These are phyloP conservation scores for Xylariomycetidae sp. DNA, from an alignment of 2,329 filamentous ascomycete genomes.

Conservation along the genomic window DNA sequence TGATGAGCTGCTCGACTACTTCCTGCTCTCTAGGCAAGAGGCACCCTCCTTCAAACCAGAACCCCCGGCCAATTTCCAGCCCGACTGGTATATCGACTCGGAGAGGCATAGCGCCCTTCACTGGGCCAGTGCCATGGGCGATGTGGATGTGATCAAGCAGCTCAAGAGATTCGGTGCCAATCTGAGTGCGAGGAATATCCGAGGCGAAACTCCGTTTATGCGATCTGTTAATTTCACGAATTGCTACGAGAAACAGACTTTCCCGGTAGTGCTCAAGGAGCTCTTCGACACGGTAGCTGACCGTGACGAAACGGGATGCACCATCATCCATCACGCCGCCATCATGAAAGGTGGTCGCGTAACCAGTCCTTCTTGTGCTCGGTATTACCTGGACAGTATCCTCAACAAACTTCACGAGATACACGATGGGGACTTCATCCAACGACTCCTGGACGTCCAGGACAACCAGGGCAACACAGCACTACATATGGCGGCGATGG, in stretches of 20 bases:
- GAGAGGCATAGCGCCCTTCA: conserved; percentile 90
- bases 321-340: conserved; percentile 90
- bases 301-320: conserved; percentile 74
- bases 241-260: conserved; percentile 88
- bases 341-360: conserved; percentile 75
- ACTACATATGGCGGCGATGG: conserved; percentile 65
- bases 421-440: conserved; percentile 68
- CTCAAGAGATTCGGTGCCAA: conserved; percentile 75
- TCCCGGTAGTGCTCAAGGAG: conserved; percentile 76
- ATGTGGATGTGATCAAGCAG: conserved; percentile 84
- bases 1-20: conserved; percentile 92
- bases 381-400: conserved; percentile 90
- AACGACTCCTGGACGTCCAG: conserved; percentile 71
- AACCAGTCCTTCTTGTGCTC: conserved; percentile 79
- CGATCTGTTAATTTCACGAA: conserved; percentile 94
- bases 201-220: conserved; percentile 88
- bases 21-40: conserved; percentile 78
- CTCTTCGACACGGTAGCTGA: conserved; percentile 75
- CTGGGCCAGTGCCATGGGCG: conserved; percentile 97
- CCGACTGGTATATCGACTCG: conserved; percentile 88
- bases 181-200: conserved; percentile 61
- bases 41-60: conserved; percentile 66
- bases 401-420: conserved; percentile 80
- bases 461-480: conserved; percentile 89
- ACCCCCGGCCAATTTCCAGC: conserved; percentile 79